Base-by-base conservation (phyloP, 106 monocot genomes). In the Iris macrosiphon region DNA sequence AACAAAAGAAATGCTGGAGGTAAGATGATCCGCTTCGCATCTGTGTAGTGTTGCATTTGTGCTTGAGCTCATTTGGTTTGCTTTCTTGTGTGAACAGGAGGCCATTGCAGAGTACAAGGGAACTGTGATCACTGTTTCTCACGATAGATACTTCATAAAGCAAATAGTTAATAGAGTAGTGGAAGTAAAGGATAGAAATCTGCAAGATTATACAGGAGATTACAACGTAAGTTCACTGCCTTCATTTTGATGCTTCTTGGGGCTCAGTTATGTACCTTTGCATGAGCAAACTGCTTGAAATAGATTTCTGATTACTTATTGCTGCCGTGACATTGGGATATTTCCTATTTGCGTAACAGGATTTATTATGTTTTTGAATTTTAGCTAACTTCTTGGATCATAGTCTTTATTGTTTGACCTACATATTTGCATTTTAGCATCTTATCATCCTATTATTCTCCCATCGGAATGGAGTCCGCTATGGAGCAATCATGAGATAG, bases 1-100 rank as follows among this genome's bases (percentile, higher is more conserved):
- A 57, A 83, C 98, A 40, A 98, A 98, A 78, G 98, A 98, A 63
- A 98, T 98, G 98, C 78, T 98, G 7, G 98, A 98, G 81, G 98
- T 98, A 75, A 32, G 44, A 33, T 39, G 7, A n/a, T 45, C 24
- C 57, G n/a, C n/a, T n/a, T n/a, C n/a, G n/a, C n/a, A 18, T 40
- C 35, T 61, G 61, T 15, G 16, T 46, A 29, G n/a, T 26, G 21
- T 4, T 22, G 19, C 22, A 21, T 49, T 25, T 49, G 5, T 14
- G 57, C 4, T 40, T 58, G 40, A 24, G 17, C 41, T 38, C 8
- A 15, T 58, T 12, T 1, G 8, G 23, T 6, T 6, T 20, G n/a
- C 9, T 50, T 2, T 49, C 12, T 18, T 54, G n/a, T 20, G 55
- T 57, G 4, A 68, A 62, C 85, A 98, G 98, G 98, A 98, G 54